These are phyloP conservation scores for Ceratocystis eucalypticola DNA, from an alignment of 2,329 filamentous ascomycete genomes.

Conservation along the genomic window DNA sequence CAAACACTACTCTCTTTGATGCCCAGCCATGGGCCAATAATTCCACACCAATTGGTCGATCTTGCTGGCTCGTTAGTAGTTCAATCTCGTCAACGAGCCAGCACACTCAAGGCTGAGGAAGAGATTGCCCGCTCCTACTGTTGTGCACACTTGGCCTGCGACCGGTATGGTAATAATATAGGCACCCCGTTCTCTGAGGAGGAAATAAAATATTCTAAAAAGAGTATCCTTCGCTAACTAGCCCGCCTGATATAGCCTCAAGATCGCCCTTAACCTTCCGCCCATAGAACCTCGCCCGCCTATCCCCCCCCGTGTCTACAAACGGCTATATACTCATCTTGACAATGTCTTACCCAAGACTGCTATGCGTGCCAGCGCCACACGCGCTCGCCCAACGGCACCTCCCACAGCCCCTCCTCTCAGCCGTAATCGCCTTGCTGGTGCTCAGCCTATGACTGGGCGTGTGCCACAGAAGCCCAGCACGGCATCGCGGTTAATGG, in stretches of 20 bases:
- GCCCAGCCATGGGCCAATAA: constrained; percentile 53
- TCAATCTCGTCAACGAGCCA: constrained; percentile 65
- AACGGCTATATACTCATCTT: constrained; percentile 68
- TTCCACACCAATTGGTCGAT: constrained; percentile 57
- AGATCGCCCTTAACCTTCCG: constrained; percentile 62
- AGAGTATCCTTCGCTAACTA: not conserved
- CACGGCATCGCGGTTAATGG: constrained; percentile 33
- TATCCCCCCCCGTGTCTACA: constrained; percentile 67
- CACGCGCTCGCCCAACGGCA: constrained; percentile 28
- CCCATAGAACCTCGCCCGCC: constrained; percentile 63
- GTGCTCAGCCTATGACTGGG: constrained; percentile 14
- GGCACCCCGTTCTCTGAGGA: not conserved
- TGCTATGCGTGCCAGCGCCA: constrained; percentile 14
- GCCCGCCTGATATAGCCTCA: constrained; percentile 43
- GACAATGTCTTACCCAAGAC: constrained; percentile 49
- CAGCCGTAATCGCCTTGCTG: not conserved
- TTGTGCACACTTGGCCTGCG: constrained; percentile 81
- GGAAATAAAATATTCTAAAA: not conserved
- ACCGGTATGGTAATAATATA: constrained; percentile 42
- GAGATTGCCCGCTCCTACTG: constrained; percentile 75
- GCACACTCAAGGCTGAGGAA: constrained; percentile 68
- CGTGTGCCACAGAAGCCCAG: constrained; percentile 35
- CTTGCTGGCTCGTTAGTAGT: constrained; percentile 61
- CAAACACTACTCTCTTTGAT: constrained; percentile 60
- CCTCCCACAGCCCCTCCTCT: constrained; percentile 5